Percentiles rank a stretch among this genome's conserved stretches.
phyloP scores from a whole-genome alignment of 2,329 filamentous ascomycete species.

The Alternaria postmessia region DNA sequence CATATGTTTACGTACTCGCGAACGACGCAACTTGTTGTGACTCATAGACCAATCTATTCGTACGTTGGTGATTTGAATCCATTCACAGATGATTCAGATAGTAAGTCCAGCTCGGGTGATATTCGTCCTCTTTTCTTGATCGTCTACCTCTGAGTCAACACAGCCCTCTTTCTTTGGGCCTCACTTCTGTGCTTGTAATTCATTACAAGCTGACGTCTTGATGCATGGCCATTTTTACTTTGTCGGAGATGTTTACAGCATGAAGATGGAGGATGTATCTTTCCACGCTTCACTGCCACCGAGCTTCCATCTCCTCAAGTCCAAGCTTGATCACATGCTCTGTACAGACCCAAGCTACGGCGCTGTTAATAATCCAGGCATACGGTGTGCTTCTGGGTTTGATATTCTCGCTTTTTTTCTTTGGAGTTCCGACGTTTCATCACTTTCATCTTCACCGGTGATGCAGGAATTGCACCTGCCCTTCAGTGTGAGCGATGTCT shows the following conservation, averaged over 20 bases:
- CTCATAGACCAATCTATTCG: neutral
- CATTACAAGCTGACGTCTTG: neutral
- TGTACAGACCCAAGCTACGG: neutral
- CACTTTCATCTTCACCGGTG: neutral
- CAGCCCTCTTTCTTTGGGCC: neutral
- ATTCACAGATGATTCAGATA: neutral
- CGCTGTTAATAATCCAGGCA: neutral
- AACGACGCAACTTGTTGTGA: neutral
- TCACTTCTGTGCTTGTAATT: neutral
- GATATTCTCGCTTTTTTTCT: no score
- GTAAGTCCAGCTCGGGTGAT: neutral
- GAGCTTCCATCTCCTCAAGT: neutral
- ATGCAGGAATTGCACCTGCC: neutral
- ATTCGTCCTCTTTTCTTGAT: neutral
- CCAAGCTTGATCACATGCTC: neutral
- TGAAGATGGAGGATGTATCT: neutral
- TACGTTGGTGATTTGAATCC: neutral
- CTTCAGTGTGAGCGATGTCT: conserved; percentile 9
- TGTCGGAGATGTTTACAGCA: neutral
- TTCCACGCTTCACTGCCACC: neutral
- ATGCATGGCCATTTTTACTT: neutral
- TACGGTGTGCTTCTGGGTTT: neutral
- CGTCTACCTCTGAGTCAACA: neutral
- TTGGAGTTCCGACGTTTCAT: neutral
- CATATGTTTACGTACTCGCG: neutral